Evolutionary conservation across 2,329 filamentous ascomycete genomes (phyloP).

Genomic region (Acephala macrosclerotiorum): DNA sequence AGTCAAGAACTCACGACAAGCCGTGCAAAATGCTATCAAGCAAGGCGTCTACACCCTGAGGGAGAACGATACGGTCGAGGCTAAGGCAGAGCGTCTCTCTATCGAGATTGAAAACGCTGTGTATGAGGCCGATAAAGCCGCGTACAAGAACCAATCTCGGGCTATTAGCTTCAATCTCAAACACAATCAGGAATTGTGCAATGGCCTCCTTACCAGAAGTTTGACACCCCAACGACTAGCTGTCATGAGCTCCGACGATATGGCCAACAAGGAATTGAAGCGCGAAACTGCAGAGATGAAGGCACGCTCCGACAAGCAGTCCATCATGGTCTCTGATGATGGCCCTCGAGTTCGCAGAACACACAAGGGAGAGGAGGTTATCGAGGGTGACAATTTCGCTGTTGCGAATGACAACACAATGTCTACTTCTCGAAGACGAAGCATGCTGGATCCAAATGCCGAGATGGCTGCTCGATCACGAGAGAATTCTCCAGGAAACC

Average conservation of each 20-base stretch:
- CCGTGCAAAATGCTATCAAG: constrained; percentile 73
- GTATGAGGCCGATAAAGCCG: constrained; percentile 58
- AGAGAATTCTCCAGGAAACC: constrained; percentile 46
- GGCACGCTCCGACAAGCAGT: constrained; percentile 80
- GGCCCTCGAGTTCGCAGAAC: constrained; percentile 85
- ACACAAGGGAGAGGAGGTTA: constrained; percentile 92
- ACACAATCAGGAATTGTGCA: constrained; percentile 80
- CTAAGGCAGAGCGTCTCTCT: constrained; percentile 73
- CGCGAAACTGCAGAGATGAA: constrained; percentile 78
- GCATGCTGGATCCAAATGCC: constrained; percentile 47
- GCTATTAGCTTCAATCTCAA: constrained; percentile 87
- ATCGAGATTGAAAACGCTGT: constrained; percentile 81
- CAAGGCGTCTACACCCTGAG: constrained; percentile 68
- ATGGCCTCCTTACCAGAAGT: constrained; percentile 75
- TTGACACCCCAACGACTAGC: constrained; percentile 80
- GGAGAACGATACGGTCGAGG: constrained; percentile 67
- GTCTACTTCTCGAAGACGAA: constrained; percentile 46
- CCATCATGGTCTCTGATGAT: constrained; percentile 77
- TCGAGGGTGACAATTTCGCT: constrained; percentile 73
- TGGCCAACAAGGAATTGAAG: constrained; percentile 91
- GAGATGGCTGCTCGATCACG: constrained; percentile 44
- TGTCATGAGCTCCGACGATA: constrained; percentile 88
- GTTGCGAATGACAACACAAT: constrained; percentile 45
- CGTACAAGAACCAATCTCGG: constrained; percentile 71
- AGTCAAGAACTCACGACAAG: constrained; percentile 70